Evolutionary conservation across 1,284 basidiomycete species (phyloP), one percentile per base, ranked within the genome.

Genomic region (Tylopilus sp.): DNA sequence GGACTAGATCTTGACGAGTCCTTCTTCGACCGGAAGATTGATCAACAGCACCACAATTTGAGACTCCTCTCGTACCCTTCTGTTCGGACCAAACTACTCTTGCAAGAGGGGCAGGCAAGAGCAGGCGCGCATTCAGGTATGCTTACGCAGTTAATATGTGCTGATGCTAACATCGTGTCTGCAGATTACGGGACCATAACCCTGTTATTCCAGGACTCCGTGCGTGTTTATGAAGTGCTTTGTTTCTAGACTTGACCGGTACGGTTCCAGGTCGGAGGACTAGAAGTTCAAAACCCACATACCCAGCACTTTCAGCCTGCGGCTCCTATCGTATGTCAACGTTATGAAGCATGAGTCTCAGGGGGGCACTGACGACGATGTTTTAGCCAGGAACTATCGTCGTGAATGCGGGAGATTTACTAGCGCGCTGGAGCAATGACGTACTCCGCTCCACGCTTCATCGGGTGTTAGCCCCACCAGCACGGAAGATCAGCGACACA

Each of bases 381-480:
- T 52, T n/a, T 16, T 56, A 91, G 80, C 80, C 83, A 5, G 87
- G 79, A 11, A 90, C 89, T 3, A 85, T 92, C 48, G 86, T 93
- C 26, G 77, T 92, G 44, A 93, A 93, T 59, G 84, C 89, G 5
- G 90, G 87, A 6, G 90, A 92, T 65, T 76, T 92, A 16, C 75
- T 93, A 18, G 78, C 86, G 6, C 83, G 90, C 34, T 92, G 90
- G 89, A 87, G 84, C 55, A 92, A 92, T 66, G 85, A 90, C 65
- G 73, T 84, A 16, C 72, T 92, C 34, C 78, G 84, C 19, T 89
- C 87, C 35, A 92, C 89, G 1, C 74, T 91, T 8, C 90, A 92
- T 67, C 81, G 86, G 18, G 89, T 92, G 30, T 89, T 92, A 11
- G 82, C 85, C 6, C 89, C 89, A 21, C 73, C 79, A 2, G 72